Conservation (phyloP, 129 eudicot species). For the Helianthus tuberosus region DNA sequence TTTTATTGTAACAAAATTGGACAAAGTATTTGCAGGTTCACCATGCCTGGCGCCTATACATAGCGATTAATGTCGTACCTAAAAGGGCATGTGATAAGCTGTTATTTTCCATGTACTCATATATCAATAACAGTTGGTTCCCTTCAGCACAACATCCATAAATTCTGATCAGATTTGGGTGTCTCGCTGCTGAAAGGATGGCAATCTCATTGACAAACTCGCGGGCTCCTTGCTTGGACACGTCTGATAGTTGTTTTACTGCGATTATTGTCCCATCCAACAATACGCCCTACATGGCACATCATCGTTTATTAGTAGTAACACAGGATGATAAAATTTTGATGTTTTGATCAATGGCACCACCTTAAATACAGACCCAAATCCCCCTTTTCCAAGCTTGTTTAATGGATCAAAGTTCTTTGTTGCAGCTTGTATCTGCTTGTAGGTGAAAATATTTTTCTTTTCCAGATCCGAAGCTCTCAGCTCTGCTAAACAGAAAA, state of each 20-base stretch:
- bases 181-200: conserved; percentile 72
- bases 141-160: conserved; percentile 85
- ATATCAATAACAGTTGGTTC: too few relatives aligned
- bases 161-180: conserved; percentile 82
- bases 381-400: too few relatives aligned
- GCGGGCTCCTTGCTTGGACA: conserved; percentile 75
- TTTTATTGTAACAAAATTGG: too few relatives aligned
- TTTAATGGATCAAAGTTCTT: too few relatives aligned
- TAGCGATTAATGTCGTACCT: conserved; percentile 7
- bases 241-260: conserved; percentile 75
- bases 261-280: conserved; percentile 75
- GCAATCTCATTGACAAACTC: conserved; percentile 85
- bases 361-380: too few relatives aligned
- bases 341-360: too few relatives aligned
- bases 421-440: too few relatives aligned
- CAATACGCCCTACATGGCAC: too few relatives aligned
- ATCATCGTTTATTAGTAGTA: conserved; percentile 19
- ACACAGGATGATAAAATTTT: too few relatives aligned
- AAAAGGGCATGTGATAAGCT: conserved; percentile 67
- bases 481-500: conserved; percentile 49
- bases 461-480: conserved; percentile 65
- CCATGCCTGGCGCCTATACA: too few relatives aligned
- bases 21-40: too few relatives aligned
- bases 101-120: conserved; percentile 86
- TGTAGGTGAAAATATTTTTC: too few relatives aligned